Evolutionary conservation across 257 asterid species (phyloP).

Genomic region (Voacanga thouarsii): DNA sequence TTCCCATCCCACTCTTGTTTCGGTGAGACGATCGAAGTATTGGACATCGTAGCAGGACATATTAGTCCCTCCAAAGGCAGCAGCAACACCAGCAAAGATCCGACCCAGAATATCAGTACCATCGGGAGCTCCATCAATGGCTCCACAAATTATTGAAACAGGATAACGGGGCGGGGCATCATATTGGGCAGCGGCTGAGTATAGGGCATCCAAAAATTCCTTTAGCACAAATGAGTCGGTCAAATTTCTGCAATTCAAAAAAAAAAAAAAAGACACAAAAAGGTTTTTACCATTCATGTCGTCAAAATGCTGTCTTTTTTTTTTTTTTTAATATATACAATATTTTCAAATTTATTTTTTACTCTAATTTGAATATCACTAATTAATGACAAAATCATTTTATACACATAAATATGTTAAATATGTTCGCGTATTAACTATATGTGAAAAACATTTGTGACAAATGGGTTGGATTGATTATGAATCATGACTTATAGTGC

Average conservation of each 20-base stretch:
- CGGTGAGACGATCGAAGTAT: not conserved
- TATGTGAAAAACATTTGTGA: no score
- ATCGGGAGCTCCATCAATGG: not conserved
- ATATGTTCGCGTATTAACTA: no score
- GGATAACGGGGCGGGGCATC: slow-evolving; percentile 3
- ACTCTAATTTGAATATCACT: no score
- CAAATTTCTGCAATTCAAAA: not conserved
- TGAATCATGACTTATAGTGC: no score
- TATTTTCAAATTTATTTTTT: no score
- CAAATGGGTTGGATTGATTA: no score
- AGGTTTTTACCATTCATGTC: no score
- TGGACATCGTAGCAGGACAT: not conserved
- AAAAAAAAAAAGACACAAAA: no score
- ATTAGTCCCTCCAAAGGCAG: not conserved
- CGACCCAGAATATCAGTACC: slow-evolving; percentile 17
- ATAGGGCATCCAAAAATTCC: not conserved
- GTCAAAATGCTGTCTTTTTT: no score
- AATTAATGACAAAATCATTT: no score
- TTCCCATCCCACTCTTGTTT: slow-evolving; percentile 7
- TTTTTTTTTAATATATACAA: no score
- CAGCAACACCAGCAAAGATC: slow-evolving; percentile 13
- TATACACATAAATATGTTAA: no score
- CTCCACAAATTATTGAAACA: slow-evolving; percentile 10
- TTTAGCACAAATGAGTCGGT: not conserved
- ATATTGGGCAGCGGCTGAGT: slow-evolving; percentile 8